These are phyloP conservation scores for Rosa lucieae DNA, from an alignment of 306 rosid genomes.

Conservation along the genomic window DNA sequence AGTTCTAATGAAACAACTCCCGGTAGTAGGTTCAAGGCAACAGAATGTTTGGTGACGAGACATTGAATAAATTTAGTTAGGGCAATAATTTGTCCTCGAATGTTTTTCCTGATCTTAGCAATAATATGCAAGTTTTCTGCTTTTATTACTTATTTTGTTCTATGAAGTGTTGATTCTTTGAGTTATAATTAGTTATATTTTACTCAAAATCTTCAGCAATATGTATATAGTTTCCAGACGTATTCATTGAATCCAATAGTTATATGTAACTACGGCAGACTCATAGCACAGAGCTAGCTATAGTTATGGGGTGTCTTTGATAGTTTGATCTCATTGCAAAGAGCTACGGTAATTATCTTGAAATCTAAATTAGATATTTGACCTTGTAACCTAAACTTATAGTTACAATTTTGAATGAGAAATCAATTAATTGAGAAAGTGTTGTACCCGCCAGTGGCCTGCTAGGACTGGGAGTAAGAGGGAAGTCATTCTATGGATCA, in stretches of 20 bases:
- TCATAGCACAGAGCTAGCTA: too few relatives aligned
- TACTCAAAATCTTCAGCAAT: neutral
- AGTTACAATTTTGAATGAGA: too few relatives aligned
- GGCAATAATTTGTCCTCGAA: neutral
- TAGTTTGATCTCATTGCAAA: too few relatives aligned
- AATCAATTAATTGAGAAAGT: too few relatives aligned
- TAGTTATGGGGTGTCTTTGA: neutral
- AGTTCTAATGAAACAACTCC: neutral
- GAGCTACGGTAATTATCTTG: too few relatives aligned
- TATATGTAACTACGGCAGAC: neutral
- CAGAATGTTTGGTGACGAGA: neutral
- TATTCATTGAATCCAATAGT: neutral
- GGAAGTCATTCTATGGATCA: too few relatives aligned
- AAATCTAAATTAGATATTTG: too few relatives aligned
- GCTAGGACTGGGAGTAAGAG: too few relatives aligned
- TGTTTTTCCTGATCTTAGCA: neutral
- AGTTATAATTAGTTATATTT: too few relatives aligned
- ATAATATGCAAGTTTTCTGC: neutral
- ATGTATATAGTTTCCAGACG: neutral
- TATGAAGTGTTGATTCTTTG: neutral
- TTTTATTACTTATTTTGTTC: neutral
- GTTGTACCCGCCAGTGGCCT: too few relatives aligned
- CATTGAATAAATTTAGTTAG: neutral
- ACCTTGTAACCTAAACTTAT: too few relatives aligned
- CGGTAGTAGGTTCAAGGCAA: slow-evolving; percentile 7